phyloP scores from a whole-genome alignment of 441 rosid genomes.

The Theobroma grandiflorum region DNA sequence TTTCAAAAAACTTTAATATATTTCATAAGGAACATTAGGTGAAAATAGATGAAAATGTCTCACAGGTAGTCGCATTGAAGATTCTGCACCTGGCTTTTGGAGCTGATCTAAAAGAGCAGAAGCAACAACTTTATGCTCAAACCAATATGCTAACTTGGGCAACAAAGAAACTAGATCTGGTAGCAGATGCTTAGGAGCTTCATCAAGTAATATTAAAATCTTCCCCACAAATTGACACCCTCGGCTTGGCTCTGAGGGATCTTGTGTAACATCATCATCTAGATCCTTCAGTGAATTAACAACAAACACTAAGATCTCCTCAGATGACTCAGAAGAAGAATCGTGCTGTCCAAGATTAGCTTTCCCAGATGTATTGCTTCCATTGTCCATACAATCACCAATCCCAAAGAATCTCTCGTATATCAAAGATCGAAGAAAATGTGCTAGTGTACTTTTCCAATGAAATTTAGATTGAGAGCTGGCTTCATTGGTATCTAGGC shows the following conservation, averaged over 20 bases:
- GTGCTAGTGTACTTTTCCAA: conserved; percentile 66
- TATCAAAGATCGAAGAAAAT: conserved; percentile 59
- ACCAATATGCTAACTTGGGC: conserved; percentile 92
- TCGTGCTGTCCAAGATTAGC: conserved; percentile 64
- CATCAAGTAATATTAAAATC: conserved; percentile 83
- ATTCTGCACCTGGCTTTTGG: conserved; percentile 83
- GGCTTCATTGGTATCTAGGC: conserved; percentile 62
- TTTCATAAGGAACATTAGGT: background rate
- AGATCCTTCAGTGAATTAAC: conserved; percentile 88
- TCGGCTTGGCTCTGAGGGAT: conserved; percentile 89
- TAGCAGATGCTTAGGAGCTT: conserved; percentile 92
- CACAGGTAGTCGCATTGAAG: conserved; percentile 82
- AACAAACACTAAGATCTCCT: conserved; percentile 91
- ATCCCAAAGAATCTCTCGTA: conserved; percentile 57
- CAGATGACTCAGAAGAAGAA: conserved; percentile 88
- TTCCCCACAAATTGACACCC: conserved; percentile 89
- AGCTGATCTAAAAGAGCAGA: conserved; percentile 84
- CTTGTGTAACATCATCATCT: conserved; percentile 90
- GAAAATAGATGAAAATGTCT: conserved; percentile 44
- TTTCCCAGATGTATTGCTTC: conserved; percentile 51
- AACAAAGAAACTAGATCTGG: conserved; percentile 83
- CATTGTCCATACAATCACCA: conserved; percentile 70
- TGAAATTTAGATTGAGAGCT: conserved; percentile 67
- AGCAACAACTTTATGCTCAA: conserved; percentile 92
- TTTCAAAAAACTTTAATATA: background rate